These are phyloP conservation scores for Plasmodium vinckei DNA, from an alignment of 169 alveolate genomes.

Conservation along the genomic window DNA sequence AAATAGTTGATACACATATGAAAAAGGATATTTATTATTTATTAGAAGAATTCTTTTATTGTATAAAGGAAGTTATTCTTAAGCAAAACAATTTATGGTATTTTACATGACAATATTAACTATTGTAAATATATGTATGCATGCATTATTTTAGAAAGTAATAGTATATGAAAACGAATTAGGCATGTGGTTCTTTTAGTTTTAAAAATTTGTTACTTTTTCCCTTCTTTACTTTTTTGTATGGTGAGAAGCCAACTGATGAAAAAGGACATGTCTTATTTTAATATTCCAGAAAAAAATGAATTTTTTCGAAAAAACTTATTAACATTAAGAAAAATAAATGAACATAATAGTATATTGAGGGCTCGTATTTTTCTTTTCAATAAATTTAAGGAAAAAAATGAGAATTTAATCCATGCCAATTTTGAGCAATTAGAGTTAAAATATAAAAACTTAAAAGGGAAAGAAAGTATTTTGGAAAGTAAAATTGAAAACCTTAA, in stretches of 20 bases:
- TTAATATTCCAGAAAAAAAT: conserved; percentile 34
- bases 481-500: conserved; percentile 50
- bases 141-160: not conserved
- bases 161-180: not conserved
- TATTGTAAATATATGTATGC: not conserved
- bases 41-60: conserved; percentile 33
- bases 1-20: conserved; percentile 29
- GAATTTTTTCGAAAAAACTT: conserved; percentile 24
- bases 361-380: conserved; percentile 52
- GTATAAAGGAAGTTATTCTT: conserved; percentile 52
- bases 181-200: not conserved
- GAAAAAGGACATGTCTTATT: conserved; percentile 54
- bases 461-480: conserved; percentile 21
- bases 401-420: conserved; percentile 66
- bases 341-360: conserved; percentile 61
- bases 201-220: too few species aligned
- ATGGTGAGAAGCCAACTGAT: conserved; percentile 15
- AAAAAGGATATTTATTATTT: conserved; percentile 17
- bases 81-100: conserved; percentile 58
- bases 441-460: conserved; percentile 32
- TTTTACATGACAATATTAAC: not conserved
- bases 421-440: conserved; percentile 60
- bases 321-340: conserved; percentile 31
- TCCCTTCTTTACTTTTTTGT: not conserved
- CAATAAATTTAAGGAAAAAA: conserved; percentile 44